Evolutionary conservation across 805 yeast species (phyloP).

Genomic region (Candida mattraensis): DNA sequence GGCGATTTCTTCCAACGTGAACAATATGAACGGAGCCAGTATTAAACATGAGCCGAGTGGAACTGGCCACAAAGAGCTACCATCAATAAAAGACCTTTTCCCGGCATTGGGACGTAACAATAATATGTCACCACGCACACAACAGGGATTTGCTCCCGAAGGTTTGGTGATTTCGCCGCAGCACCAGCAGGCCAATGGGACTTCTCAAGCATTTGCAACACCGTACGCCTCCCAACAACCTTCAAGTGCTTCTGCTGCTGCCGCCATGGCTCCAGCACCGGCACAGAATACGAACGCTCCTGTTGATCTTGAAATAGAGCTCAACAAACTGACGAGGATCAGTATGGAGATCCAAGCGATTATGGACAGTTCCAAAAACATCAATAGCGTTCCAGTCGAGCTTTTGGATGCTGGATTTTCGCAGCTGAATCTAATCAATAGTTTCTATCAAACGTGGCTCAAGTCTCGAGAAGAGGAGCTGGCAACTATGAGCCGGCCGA

Average conservation of each 20-base stretch:
- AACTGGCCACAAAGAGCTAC: constrained; percentile 17
- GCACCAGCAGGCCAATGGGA: constrained; percentile 1
- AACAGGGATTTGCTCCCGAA: constrained; percentile 4
- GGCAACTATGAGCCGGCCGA: constrained; percentile 5
- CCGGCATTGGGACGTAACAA: constrained; percentile 15
- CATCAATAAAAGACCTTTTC: constrained; percentile 25
- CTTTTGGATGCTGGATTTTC: constrained; percentile 18
- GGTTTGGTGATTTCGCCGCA: constrained; percentile 2
- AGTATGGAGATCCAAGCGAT: constrained; percentile 20
- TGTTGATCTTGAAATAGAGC: constrained; percentile 14
- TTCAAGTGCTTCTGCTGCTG: neutral
- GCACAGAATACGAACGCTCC: neutral
- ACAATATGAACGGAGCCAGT: constrained; percentile 7
- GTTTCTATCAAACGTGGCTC: constrained; percentile 20
- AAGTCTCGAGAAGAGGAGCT: constrained; percentile 16
- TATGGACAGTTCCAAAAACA: constrained; percentile 10
- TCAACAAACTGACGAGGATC: constrained; percentile 16
- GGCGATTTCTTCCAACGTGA: constrained; percentile 1
- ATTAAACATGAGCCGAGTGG: constrained; percentile 4
- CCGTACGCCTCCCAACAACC: constrained; percentile 3
- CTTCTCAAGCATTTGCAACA: no score
- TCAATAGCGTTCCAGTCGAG: constrained; percentile 19
- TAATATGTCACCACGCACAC: constrained; percentile 10
- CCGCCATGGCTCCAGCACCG: constrained; percentile 4
- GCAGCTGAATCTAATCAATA: constrained; percentile 16